Conservation (phyloP, 352 stramenopile species). For the Peronospora destructor region DNA sequence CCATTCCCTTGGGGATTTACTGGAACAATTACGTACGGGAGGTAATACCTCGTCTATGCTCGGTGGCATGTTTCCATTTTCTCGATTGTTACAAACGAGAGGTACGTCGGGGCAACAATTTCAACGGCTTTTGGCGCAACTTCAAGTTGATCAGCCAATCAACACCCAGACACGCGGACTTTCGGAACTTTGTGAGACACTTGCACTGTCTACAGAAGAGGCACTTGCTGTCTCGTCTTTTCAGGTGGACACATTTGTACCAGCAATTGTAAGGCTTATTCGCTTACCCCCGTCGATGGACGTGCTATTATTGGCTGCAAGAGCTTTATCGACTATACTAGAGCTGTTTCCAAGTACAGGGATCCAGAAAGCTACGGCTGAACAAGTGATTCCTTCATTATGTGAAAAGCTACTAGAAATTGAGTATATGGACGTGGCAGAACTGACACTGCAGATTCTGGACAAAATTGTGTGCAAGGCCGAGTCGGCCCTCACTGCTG, state of each 20-base stretch:
- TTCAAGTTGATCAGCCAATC: constrained; percentile 26
- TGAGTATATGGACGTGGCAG: constrained; percentile 79
- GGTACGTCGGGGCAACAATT: constrained; percentile 30
- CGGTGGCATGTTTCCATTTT: constrained; percentile 44
- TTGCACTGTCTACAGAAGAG: constrained; percentile 67
- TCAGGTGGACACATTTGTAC: constrained; percentile 51
- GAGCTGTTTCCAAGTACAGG: constrained; percentile 44
- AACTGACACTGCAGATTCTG: constrained; percentile 61
- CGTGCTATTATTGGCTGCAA: constrained; percentile 47
- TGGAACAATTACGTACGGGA: constrained; percentile 24
- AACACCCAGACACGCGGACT: constrained; percentile 44
- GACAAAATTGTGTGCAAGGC: constrained; percentile 46
- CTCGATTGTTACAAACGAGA: constrained; percentile 38
- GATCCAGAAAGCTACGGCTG: constrained; percentile 38
- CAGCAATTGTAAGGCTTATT: constrained; percentile 37
- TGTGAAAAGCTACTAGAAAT: constrained; percentile 72
- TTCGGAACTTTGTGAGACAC: constrained; percentile 56
- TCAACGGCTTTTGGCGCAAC: constrained; percentile 36
- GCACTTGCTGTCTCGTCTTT: constrained; percentile 58
- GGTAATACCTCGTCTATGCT: constrained; percentile 17
- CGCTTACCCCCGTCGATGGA: constrained; percentile 45
- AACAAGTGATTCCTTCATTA: constrained; percentile 44
- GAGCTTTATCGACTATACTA: constrained; percentile 47
- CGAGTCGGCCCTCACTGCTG: constrained; percentile 2
- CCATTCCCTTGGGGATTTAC: constrained; percentile 36